These are phyloP conservation scores for Penicillium roqueforti DNA, from an alignment of 495 filamentous ascomycete genomes.

Conservation along the genomic window DNA sequence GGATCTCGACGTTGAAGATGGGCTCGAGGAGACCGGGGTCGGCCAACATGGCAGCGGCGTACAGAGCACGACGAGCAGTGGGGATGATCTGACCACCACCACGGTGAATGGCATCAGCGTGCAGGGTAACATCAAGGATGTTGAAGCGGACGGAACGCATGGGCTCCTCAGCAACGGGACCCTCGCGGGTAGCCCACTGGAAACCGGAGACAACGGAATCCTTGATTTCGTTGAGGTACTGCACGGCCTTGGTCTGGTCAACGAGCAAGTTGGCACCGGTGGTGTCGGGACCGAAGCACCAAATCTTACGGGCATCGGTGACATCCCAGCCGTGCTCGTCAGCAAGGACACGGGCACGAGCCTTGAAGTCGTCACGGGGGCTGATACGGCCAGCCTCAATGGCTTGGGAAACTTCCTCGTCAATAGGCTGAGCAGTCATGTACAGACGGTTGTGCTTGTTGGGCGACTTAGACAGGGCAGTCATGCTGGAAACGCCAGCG, in stretches of 20 bases:
- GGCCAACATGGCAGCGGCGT: conserved; percentile 86
- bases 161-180: conserved; percentile 95
- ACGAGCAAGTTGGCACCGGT: conserved; percentile 96
- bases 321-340: conserved; percentile 99
- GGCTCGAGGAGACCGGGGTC: conserved; percentile 90
- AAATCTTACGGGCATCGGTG: conserved; percentile 99
- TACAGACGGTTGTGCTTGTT: conserved; percentile 99
- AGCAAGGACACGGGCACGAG: conserved; percentile 90
- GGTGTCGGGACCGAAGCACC: conserved; percentile 98
- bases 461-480: conserved; percentile 97
- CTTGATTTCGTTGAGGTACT: conserved; percentile 99
- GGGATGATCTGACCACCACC: conserved; percentile 99
- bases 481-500: conserved; percentile 74
- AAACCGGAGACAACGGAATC: conserved; percentile 99
- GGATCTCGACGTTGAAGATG: conserved; percentile 98
- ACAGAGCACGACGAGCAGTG: conserved; percentile 95
- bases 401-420: conserved; percentile 82
- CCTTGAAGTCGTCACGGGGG: conserved; percentile 99
- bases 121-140: conserved; percentile 98
- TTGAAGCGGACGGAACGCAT: conserved; percentile 97
- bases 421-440: conserved; percentile 81
- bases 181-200: conserved; percentile 98
- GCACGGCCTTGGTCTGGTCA: conserved; percentile 99
- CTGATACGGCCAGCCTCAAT: conserved; percentile 91
- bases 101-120: conserved; percentile 99